Evolutionary conservation across 257 asterid species (phyloP), one percentile per base, ranked within the genome.

Genomic region (Solanum bulbocastanum): DNA sequence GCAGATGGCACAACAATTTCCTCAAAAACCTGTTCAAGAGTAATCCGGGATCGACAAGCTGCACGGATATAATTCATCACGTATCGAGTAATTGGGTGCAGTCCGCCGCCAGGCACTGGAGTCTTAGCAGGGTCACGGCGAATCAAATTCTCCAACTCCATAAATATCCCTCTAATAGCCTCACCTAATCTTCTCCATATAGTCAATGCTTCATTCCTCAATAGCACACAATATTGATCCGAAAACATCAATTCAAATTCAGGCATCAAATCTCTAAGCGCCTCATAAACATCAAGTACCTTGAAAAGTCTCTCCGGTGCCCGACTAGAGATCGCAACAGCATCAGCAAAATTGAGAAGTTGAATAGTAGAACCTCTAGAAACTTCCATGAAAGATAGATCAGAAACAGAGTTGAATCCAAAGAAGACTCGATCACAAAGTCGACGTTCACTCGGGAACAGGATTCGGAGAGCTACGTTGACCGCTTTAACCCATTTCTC

Each of bases 11-110:
- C 75, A 68, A 10, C 73, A 15, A 89, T 88, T 69, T 96, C 99
- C 87, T 93, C 98, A 58, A 97, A 97, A 83, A 97, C 95, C 89
- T 96, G 99, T 85, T 94, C 98, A 83, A 97, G 88, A 12, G 99
- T 93, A 68, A 83, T 89, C 83, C 95, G 90, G 1, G 99, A 97
- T n/a, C 98, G 91, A 84, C 98, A 97, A 6, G 99, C 99, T 5
- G 99, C 99, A 0, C 98, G 98, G 20, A 97, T 92, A 91, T 97
- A 97, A 90, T 97, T 97, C 99, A 96, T 93, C 84, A 97, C 99
- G 6, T 97, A 97, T 37, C 99, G 93, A 12, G 98, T 96, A 86
- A 97, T 97, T 6, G 99, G 99, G 87, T 97, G 99, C 86, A 97
- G 90, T 10, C 98, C 96, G 0, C 99, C 99, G 0, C 99, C 99